A percentile compares a stretch with the other conserved stretches of the same genome.
Evolutionary conservation across 805 yeast species (phyloP).

Genomic region (Metschnikowia matae): DNA sequence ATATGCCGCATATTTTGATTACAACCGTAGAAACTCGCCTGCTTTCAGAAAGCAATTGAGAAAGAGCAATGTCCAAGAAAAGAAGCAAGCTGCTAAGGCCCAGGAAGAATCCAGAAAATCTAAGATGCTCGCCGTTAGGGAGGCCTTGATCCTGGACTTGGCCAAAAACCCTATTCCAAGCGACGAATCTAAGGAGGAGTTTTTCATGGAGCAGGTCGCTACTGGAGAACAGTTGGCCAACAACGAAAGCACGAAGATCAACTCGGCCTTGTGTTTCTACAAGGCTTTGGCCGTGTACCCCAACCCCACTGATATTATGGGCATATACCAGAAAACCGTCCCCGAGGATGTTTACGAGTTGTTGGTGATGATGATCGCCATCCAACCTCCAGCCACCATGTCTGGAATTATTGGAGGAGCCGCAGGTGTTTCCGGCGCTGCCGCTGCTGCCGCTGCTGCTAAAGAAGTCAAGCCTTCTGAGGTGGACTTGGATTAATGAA

Average conservation of each 20-base stretch:
- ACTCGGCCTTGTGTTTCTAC: conserved; percentile 88
- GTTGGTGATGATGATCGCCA: conserved; percentile 83
- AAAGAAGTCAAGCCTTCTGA: conserved; percentile 17
- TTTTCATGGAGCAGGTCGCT: conserved; percentile 80
- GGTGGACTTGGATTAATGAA: conserved; percentile 16
- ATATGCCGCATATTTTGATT: conserved; percentile 88
- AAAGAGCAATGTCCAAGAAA: conserved; percentile 58
- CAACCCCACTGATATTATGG: conserved; percentile 86
- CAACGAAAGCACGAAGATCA: conserved; percentile 62
- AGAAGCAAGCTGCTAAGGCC: conserved; percentile 50
- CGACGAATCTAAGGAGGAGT: conserved; percentile 62
- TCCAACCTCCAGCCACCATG: conserved; percentile 81
- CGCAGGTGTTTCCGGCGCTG: conserved; percentile 21
- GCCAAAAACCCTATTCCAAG: conserved; percentile 71
- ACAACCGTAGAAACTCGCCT: conserved; percentile 76
- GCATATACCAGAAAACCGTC: conserved; percentile 83
- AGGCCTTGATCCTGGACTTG: conserved; percentile 60
- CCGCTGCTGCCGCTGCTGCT: conserved; percentile 25
- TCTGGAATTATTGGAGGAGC: conserved; percentile 54
- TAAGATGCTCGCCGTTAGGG: conserved; percentile 57
- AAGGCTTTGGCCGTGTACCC: conserved; percentile 92
- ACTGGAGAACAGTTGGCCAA: conserved; percentile 77
- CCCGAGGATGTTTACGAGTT: conserved; percentile 79
- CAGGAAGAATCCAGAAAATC: conserved; percentile 57
- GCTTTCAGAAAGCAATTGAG: conserved; percentile 77